Evolutionary conservation across 139 green algal genomes (phyloP).

Genomic region (Pleodorina starrii): DNA sequence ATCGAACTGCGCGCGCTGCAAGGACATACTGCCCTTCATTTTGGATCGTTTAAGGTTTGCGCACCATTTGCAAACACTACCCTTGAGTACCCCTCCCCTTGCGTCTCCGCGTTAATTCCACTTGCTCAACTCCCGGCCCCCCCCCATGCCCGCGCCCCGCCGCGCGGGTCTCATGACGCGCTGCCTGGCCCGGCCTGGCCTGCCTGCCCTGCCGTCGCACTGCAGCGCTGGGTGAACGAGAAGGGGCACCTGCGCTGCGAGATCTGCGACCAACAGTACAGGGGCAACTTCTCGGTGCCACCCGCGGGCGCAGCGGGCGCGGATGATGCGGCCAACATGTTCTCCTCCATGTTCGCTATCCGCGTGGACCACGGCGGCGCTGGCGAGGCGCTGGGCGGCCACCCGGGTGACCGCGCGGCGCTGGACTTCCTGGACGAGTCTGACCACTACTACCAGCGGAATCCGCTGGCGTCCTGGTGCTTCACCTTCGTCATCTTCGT

Average conservation of each 20-base stretch:
- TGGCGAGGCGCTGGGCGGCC: neutral
- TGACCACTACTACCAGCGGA: constrained; percentile 45
- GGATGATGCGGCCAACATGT: neutral
- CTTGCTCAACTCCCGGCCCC: too few relatives aligned
- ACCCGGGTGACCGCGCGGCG: constrained; percentile 25
- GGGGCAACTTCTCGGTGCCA: constrained; percentile 47
- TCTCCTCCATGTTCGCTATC: constrained; percentile 32
- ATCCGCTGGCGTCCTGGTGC: constrained; percentile 34
- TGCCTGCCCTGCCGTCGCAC: too few relatives aligned
- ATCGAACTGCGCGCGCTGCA: too few relatives aligned
- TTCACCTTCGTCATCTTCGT: constrained; percentile 41
- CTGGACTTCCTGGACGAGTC: constrained; percentile 52
- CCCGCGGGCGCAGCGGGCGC: neutral
- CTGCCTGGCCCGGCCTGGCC: too few relatives aligned
- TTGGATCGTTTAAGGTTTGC: too few relatives aligned
- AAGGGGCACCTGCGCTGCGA: constrained; percentile 57
- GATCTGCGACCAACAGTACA: constrained; percentile 56
- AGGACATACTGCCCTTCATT: too few relatives aligned
- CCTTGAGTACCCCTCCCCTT: too few relatives aligned
- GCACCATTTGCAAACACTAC: too few relatives aligned
- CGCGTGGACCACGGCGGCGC: constrained; percentile 27
- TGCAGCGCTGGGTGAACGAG: constrained; percentile 60
- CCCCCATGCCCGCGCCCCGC: too few relatives aligned
- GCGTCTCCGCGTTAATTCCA: too few relatives aligned
- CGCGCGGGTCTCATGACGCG: too few relatives aligned